Conservation (phyloP, 73 alveolate genomes). For the Tetrahymena malaccensis region DNA sequence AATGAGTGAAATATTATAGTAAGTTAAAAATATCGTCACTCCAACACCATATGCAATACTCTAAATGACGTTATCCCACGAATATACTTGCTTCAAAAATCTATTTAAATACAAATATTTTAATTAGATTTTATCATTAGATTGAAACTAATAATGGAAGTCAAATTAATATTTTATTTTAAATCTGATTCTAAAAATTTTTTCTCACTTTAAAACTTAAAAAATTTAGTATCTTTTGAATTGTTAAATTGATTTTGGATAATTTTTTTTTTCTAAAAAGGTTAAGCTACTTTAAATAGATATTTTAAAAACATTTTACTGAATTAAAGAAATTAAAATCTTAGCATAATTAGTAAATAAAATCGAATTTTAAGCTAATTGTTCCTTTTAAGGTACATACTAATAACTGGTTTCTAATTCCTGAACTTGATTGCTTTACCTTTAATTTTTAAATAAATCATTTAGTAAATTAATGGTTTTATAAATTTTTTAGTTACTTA, state of each 20-base stretch:
- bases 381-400: neutral
- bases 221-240: neutral
- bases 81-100: neutral
- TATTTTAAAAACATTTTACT: neutral
- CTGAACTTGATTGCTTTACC: neutral
- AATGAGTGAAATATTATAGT: neutral
- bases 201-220: no score
- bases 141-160: no score
- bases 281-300: neutral
- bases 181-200: no score
- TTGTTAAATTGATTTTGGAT: no score
- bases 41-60: neutral
- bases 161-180: no score
- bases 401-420: neutral
- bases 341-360: neutral
- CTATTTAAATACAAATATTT: neutral
- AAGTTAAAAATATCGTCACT: neutral
- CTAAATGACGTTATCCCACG: neutral
- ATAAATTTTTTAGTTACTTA: neutral
- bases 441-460: neutral
- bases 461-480: no score
- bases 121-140: no score
- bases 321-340: neutral
- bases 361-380: neutral
- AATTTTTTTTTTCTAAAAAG: no score